A percentile compares a stretch with the other conserved stretches of the same genome.
These are phyloP conservation scores for Stylonectria norvegica DNA, from an alignment of 2,329 filamentous ascomycete genomes.

Conservation along the genomic window DNA sequence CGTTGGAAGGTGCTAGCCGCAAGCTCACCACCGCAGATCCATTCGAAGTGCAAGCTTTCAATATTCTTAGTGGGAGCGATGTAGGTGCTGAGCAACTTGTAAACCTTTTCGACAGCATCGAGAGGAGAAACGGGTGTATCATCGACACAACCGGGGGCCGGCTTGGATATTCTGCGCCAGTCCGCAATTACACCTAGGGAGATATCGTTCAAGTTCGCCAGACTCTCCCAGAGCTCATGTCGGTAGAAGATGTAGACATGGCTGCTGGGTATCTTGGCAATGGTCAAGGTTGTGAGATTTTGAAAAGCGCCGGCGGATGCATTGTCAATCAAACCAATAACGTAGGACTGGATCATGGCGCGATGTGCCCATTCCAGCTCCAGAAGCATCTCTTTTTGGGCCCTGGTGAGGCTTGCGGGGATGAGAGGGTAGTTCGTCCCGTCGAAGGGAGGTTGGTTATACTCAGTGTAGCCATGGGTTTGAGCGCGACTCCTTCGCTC, in stretches of 20 bases:
- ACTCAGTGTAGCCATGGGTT: conserved; percentile 10
- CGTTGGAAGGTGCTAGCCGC: conserved; percentile 59
- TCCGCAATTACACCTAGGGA: conserved; percentile 62
- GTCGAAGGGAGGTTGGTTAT: conserved; percentile 23
- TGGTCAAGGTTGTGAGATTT: conserved; percentile 55
- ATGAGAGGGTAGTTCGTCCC: conserved; percentile 38
- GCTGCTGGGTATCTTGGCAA: conserved; percentile 62
- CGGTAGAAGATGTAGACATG: conserved; percentile 55
- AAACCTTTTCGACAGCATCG: conserved; percentile 48
- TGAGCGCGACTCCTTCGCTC: conserved; percentile 10
- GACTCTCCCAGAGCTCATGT: conserved; percentile 58
- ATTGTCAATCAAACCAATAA: conserved; percentile 62
- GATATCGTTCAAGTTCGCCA: conserved; percentile 53
- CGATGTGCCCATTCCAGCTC: conserved; percentile 67
- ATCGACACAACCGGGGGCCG: conserved; percentile 48
- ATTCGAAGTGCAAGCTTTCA: conserved; percentile 61
- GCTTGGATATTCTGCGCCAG: conserved; percentile 58
- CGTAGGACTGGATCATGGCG: conserved; percentile 65
- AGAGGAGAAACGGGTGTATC: conserved; percentile 49
- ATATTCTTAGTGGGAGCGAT: conserved; percentile 49
- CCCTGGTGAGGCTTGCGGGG: conserved; percentile 53
- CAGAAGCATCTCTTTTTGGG: conserved; percentile 66
- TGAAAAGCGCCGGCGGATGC: conserved; percentile 43
- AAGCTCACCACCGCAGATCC: conserved; percentile 65
- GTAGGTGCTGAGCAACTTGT: conserved; percentile 48